Base-by-base conservation (phyloP, 805 yeast species). In the Wickerhamomyces bisporus region DNA sequence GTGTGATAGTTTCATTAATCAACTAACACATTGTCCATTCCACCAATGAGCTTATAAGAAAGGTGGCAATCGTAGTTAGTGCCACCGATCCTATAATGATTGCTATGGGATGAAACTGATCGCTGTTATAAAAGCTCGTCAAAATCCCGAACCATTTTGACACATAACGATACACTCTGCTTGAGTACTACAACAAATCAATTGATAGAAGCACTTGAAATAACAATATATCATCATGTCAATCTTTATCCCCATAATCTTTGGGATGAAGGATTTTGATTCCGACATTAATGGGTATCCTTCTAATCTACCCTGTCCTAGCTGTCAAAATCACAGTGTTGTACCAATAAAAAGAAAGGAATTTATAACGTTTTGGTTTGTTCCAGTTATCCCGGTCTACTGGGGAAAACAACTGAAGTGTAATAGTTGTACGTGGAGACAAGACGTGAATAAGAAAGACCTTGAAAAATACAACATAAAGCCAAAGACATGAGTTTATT, bases 311-410 rank as follows among this genome's bases (percentile, higher is more conserved):
- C 70, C 67, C 42, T 78, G 85, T 49, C 77, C 79, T 15, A 68
- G 73, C 42, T 78, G 85, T 45, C 80, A 76, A 48, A 78, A 78
- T 51, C 64, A 65, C 40, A 62, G 75, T 20, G 83, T 75, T 4
- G 55, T 60, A 36, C 76, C 81, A 0, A 61, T 75, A 9, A 69
- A 75, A 43, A 62, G 77, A 32, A 70, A 68, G 45, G 74, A 76
- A 48, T 72, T 75, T 51, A 64, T 78, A 26, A 65, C 79, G 0
- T 36, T 76, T 9, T 76, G 74, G 64, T 75, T 73, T 47, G 59
- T 76, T 21, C 82, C 82, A 2, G 49, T 76, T 12, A 45, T 76
- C 4, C 82, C 82, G 3, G 55, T 75, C 30, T 71, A 66, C 50
- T 70, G 69, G 65, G 66, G 72, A 15, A 76, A 73, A 49, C 68